Evolutionary conservation across 768 basidiomycete genomes (phyloP).

Genomic region (Hemileccinum impolitum): DNA sequence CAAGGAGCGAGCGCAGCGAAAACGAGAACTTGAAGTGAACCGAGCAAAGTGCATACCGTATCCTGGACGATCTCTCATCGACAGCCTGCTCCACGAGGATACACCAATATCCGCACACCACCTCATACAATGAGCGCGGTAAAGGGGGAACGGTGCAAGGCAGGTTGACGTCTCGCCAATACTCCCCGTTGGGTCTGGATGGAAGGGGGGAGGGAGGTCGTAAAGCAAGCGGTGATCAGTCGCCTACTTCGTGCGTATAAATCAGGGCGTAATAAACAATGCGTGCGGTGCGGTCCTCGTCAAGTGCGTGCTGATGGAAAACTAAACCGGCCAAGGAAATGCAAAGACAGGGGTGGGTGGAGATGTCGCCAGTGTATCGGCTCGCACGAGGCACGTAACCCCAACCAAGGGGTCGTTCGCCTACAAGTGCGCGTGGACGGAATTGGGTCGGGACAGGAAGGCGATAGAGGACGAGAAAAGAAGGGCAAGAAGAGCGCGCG

Average conservation of each 20-base stretch:
- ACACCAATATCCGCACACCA: conserved; percentile 21
- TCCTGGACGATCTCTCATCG: conserved; percentile 22
- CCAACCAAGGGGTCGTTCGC: conserved; percentile 79
- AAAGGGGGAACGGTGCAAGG: conserved; percentile 21
- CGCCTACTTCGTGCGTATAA: conserved; percentile 36
- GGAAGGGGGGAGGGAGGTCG: conserved; percentile 11
- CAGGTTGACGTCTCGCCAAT: conserved; percentile 25
- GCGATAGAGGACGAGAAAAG: conserved; percentile 36
- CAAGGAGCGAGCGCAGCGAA: conserved; percentile 24
- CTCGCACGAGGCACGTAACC: conserved; percentile 76
- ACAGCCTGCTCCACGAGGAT: conserved; percentile 25
- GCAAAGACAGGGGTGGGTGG: conserved; percentile 23
- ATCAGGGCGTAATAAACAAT: conserved; percentile 45
- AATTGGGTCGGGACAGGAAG: conserved; percentile 46
- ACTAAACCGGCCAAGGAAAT: conserved; percentile 24
- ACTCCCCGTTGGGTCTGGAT: conserved; percentile 19
- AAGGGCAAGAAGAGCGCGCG: conserved; percentile 45
- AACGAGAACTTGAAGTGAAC: conserved; percentile 4
- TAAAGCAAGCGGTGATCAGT: conserved; percentile 46
- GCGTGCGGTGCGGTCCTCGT: conserved; percentile 27
- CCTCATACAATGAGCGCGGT: conserved; percentile 36
- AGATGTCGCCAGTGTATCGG: conserved; percentile 68
- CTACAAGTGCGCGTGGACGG: conserved; percentile 57
- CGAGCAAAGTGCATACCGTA: neutral
- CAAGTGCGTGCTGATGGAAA: conserved; percentile 23